Evolutionary conservation across 2,329 filamentous ascomycete genomes (phyloP).

Genomic region (Epichloe aotearoae): DNA sequence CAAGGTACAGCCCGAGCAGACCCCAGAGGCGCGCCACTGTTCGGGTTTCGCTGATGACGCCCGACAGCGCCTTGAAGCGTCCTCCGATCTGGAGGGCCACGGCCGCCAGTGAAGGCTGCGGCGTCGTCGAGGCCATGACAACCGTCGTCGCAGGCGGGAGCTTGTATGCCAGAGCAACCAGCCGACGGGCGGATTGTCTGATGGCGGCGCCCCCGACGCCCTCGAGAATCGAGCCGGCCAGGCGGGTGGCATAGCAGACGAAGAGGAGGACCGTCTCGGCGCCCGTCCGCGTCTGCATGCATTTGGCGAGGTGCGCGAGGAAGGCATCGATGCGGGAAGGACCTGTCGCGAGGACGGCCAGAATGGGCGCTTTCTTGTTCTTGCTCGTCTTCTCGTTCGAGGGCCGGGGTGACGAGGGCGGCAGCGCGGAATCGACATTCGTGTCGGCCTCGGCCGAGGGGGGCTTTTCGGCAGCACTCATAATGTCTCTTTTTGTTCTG

Average conservation of each 20-base stretch:
- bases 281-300: conserved; percentile 54
- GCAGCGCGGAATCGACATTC: conserved; percentile 2
- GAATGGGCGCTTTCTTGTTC: conserved; percentile 6
- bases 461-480: neutral
- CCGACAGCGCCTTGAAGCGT: conserved; percentile 47
- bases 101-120: conserved; percentile 26
- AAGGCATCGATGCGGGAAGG: conserved; percentile 32
- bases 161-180: conserved; percentile 38
- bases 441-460: neutral
- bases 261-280: conserved; percentile 58
- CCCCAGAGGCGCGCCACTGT: conserved; percentile 68
- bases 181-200: conserved; percentile 33
- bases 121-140: conserved; percentile 24
- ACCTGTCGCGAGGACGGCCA: conserved; percentile 7
- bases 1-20: conserved; percentile 59
- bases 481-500: neutral
- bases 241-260: conserved; percentile 52
- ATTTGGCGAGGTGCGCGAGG: conserved; percentile 43
- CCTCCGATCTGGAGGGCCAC: conserved; percentile 34
- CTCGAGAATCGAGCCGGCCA: conserved; percentile 38
- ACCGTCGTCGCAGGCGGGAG: conserved; percentile 38
- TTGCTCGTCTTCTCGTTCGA: neutral
- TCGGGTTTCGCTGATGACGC: conserved; percentile 55
- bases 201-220: conserved; percentile 44
- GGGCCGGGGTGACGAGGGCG: conserved; percentile 6